A percentile compares a stretch with the other conserved stretches of the same genome.
These are phyloP conservation scores for Nothopassalora personata DNA, from an alignment of 2,329 filamentous ascomycete genomes.

Conservation along the genomic window DNA sequence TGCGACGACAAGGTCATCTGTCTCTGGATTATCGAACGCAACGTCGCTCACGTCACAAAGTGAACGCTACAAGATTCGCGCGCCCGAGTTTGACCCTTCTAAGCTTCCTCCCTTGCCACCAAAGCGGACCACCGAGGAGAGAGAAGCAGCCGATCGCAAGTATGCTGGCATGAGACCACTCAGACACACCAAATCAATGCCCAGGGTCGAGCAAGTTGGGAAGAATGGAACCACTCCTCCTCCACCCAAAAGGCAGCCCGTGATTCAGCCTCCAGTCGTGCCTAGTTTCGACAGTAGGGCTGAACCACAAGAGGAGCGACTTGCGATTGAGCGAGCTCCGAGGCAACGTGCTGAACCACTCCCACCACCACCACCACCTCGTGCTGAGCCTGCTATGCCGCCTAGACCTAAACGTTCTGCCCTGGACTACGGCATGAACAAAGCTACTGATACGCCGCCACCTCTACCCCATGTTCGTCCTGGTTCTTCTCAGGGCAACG, in stretches of 20 bases:
- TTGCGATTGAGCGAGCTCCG: conserved; percentile 8
- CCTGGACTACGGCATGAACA: conserved; percentile 26
- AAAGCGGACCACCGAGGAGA: conserved; percentile 42
- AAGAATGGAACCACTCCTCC: conserved; percentile 26
- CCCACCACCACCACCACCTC: conserved; percentile 12
- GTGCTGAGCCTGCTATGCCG: conserved; percentile 17
- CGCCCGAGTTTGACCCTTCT: conserved; percentile 53
- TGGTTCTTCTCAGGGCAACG: conserved; percentile 13
- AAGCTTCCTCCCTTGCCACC: conserved; percentile 52
- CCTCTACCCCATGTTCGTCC: conserved; percentile 10
- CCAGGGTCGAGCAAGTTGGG: conserved; percentile 16
- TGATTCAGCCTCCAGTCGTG: conserved; percentile 9
- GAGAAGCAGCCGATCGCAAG: conserved; percentile 30
- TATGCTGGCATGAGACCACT: conserved; percentile 18
- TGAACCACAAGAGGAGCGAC: conserved; percentile 4
- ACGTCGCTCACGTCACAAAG: conserved; percentile 27
- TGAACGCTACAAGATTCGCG: conserved; percentile 24
- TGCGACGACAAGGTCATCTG: conserved; percentile 43
- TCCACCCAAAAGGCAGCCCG: conserved; percentile 12
- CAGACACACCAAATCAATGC: conserved; percentile 23
- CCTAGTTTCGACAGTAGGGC: neutral
- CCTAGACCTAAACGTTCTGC: conserved; percentile 26
- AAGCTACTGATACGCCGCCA: conserved; percentile 12
- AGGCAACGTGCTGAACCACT: conserved; percentile 15
- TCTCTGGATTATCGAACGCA: conserved; percentile 45